Evolutionary conservation across 495 filamentous ascomycete genomes (phyloP), one percentile per base, ranked within the genome.

Genomic region (Collariella sp.): DNA sequence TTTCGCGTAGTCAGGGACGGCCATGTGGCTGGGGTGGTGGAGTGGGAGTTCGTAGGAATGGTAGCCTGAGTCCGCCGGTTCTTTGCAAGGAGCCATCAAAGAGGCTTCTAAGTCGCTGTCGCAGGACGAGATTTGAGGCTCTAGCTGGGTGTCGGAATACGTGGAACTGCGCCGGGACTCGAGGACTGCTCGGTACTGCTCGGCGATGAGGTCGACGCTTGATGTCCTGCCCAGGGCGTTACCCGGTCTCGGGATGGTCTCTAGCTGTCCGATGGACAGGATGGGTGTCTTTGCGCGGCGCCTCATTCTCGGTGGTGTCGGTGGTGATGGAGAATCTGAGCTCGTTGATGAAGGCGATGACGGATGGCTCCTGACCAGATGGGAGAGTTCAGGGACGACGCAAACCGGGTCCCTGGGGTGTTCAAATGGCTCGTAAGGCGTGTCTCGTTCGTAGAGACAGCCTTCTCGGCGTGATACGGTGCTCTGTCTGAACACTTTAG

Each of bases 271-370:
- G 51, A 75, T 69, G 22, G 67, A 65, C 26, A 65, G 66, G 13
- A 74, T 68, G 29, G 74, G 70, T 5, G 70, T 77, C 52, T 74
- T 76, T n/a, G 73, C 71, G 29, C 69, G 69, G 18, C 70, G 66
- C 38, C 64, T 62, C 35, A 62, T 63, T 18, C 50, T 56, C 12
- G 62, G 60, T n/a, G n/a, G n/a, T 2, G 52, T 29, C 1, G 59
- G 31, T 7, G 43, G 33, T 2, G 23, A 23, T 6, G 52, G 43
- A 2, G 64, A 39, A 33, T 60, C 22, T 12, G 58, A 56, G 31
- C 55, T 59, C 26, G 63, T 46, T 10, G 63, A 46, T n/a, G 55
- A 42, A 9, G 29, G 62, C 13, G 56, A 34, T 33, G 60, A 59
- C 13, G 48, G 53, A 50, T 70, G 64, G 35, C 54, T 34, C 26